These are phyloP conservation scores for Nitzschia sp. DNA, from an alignment of 108 stramenopile genomes.

Conservation along the genomic window DNA sequence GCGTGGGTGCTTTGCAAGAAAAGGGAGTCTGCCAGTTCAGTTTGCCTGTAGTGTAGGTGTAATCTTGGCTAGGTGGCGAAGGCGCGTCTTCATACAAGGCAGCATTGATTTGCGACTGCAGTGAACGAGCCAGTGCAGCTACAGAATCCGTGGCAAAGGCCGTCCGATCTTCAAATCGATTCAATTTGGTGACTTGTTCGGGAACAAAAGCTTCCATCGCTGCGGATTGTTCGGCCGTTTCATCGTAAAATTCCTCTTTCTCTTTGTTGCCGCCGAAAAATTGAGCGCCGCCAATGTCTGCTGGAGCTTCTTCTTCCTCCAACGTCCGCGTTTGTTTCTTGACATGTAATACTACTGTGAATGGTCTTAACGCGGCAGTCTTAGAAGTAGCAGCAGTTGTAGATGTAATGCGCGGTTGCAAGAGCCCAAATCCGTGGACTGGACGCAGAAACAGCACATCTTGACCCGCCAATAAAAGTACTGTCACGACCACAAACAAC, in stretches of 20 bases:
- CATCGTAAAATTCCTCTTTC: conserved; percentile 78
- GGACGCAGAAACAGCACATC: no score
- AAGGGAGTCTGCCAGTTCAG: conserved; percentile 66
- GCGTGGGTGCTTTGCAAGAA: conserved; percentile 19
- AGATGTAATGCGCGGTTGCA: no score
- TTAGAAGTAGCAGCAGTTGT: no score
- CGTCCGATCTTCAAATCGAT: background rate
- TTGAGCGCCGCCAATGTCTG: conserved; percentile 45
- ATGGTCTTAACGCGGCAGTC: no score
- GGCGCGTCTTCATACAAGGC: conserved; percentile 23
- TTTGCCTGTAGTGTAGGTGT: conserved; percentile 14
- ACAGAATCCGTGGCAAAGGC: conserved; percentile 12
- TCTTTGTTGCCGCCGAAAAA: conserved; percentile 74
- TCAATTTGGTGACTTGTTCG: background rate
- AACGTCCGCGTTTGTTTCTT: background rate
- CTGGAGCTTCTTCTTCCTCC: conserved; percentile 25
- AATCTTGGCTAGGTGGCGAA: conserved; percentile 14
- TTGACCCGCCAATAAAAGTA: no score
- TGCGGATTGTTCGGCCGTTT: conserved; percentile 56
- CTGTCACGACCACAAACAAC: no score
- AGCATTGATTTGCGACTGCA: conserved; percentile 67
- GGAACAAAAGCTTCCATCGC: background rate
- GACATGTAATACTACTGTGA: no score
- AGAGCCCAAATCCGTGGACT: no score
- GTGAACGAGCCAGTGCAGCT: conserved; percentile 40